Evolutionary conservation across 352 stramenopile species (phyloP), one percentile per base, ranked within the genome.

Genomic region (Pythium myriotylum): DNA sequence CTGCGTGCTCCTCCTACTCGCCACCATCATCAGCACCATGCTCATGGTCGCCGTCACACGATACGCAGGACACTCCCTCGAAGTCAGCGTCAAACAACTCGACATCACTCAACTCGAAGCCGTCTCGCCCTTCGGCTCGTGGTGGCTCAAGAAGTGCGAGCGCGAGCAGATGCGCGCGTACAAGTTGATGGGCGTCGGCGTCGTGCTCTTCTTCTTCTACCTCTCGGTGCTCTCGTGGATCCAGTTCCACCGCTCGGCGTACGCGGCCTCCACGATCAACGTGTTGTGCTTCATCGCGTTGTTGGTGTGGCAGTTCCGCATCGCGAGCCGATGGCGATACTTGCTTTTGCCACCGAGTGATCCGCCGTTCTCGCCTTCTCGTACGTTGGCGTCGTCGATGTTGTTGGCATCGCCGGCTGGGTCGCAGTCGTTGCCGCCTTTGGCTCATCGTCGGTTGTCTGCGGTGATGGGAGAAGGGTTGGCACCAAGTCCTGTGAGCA

Each of bases 291-390:
- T 88, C 9, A 2, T 80, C 2, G 79, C 67, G 0, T 76, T 88
- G 41, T 53, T 87, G 20, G 68, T 73, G 33, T 93, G 78, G 79
- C 81, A 93, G 64, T 62, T 93, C 14, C 74, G 79, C 29, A 79
- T 91, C 62, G 81, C 77, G 19, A 89, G 79, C 57, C 81, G 83
- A 45, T 93, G 84, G 84, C 69, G 84, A 2, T 93, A 93, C 54
- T 68, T 93, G 51, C 67, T 91, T 13, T 68, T 72, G 35, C 79
- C 79, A 4, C 79, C 78, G n/a, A 64, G 19, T 10, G 51, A 51
- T 56, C 17, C 29, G 14, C 51, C 39, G 60, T 50, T 52, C 53
- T 48, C 32, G 22, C 57, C 41, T 54, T 43, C 48, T 39, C 47
- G 33, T 1, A 8, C 27, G 24, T 40, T 50, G 10, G 68, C 45